Evolutionary conservation across 129 eudicot species (phyloP), one percentile per base, ranked within the genome.

Genomic region (Tagetes erecta): DNA sequence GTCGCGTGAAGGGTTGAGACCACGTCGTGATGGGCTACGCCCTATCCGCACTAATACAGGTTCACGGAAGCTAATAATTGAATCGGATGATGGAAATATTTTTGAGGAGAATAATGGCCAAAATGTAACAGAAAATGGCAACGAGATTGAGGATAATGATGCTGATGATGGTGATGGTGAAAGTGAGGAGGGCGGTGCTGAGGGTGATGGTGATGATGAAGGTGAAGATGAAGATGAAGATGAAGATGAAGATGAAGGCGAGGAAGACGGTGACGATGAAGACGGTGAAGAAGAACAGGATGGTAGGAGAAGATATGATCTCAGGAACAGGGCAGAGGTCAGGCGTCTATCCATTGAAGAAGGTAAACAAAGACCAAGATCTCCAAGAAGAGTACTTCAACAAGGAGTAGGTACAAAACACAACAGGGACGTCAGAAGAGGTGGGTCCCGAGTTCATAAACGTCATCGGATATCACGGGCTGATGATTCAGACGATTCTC

Each of bases 401-500:
- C 99, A 91, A 80, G 99, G 99, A 66, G 93, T 95, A 87, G 96
- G 96, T 57, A 86, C 85, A 63, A 91, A 88, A 80, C 88, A 86
- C 57, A 80, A 68, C 76, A 78, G 97, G 81, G 96, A 90, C 79
- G 96, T 86, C 27, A 84, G 96, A 75, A 90, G 91, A 80, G 97
- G 97, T 71, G 98, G 97, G 8, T 78, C 97, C 6, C 85, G 97
- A 41, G 97, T 88, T 78, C 98, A 91, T 81, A 91, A 88, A 82
- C 97, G 99, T 38, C 97, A 88, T 78, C 97, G 99, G 2, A 66
- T 89, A 47, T 69, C 97, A 11, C 87, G 96, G 64, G 88, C 84
- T 49, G 98, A 94, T 39, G 98, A 94, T 74, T 95, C 99, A 37
- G 99, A 95, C 56, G 99, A 95, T 78, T 91, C 99, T 35, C 94